Conservation (phyloP, 2,329 filamentous ascomycete genomes). For the Cladorrhinum sp. region DNA sequence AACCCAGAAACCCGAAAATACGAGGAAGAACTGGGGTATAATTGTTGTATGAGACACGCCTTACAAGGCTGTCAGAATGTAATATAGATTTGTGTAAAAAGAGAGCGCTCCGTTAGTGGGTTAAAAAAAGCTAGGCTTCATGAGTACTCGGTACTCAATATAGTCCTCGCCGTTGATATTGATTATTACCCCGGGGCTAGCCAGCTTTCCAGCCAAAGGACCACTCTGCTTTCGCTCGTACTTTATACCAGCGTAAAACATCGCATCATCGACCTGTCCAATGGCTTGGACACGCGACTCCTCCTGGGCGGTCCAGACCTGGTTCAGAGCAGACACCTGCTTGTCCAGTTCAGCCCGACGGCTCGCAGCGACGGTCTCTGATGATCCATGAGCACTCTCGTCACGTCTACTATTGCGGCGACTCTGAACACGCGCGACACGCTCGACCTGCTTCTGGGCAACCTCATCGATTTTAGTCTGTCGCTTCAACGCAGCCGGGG, state of each 20-base stretch:
- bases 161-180: conserved; percentile 66
- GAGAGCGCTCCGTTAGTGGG: not conserved
- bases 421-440: conserved; percentile 49
- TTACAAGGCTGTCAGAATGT: not conserved
- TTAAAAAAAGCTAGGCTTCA: conserved; percentile 56
- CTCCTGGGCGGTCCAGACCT: conserved; percentile 56
- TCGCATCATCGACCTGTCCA: conserved; percentile 49
- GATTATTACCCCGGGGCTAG: conserved; percentile 59
- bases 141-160: conserved; percentile 64
- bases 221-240: conserved; percentile 61
- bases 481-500: conserved; percentile 41
- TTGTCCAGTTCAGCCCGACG: conserved; percentile 25
- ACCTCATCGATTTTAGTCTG: conserved; percentile 21
- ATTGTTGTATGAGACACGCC: not conserved
- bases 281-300: conserved; percentile 42
- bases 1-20: not conserved
- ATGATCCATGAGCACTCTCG: conserved; percentile 1
- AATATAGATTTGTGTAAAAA: not conserved
- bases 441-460: conserved; percentile 49
- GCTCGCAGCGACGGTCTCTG: not conserved
- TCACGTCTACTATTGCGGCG: conserved; percentile 29
- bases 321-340: conserved; percentile 52
- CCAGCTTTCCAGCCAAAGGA: conserved; percentile 61
- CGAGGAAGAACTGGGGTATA: not conserved
- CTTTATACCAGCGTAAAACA: conserved; percentile 54